These are phyloP conservation scores for Taphrina communis DNA, from an alignment of 1,139 yeast species.

Conservation along the genomic window DNA sequence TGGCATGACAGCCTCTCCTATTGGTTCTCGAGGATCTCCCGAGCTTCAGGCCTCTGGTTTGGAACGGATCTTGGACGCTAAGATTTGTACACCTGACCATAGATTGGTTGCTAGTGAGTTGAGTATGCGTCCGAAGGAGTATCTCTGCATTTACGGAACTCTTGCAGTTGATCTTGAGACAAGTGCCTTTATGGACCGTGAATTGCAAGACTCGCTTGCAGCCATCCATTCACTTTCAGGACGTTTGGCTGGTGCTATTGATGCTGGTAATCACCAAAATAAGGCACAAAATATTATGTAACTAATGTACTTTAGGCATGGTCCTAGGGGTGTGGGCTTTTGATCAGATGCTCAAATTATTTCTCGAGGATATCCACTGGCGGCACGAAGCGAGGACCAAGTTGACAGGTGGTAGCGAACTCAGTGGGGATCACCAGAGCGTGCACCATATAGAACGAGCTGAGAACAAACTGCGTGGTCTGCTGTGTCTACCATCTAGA, in stretches of 20 bases:
- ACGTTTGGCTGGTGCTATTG: not conserved
- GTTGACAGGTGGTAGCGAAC: not conserved
- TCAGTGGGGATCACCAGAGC: not conserved
- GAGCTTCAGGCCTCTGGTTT: conserved; percentile 15
- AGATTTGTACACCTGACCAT: conserved; percentile 33
- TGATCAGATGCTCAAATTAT: not conserved
- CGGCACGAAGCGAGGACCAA: conserved; percentile 13
- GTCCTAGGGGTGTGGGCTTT: conserved; percentile 13
- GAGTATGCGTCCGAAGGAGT: conserved; percentile 23
- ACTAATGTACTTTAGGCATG: not conserved
- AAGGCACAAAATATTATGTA: not conserved
- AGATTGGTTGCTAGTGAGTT: not conserved
- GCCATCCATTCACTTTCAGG: not conserved
- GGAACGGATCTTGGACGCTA: conserved; percentile 38
- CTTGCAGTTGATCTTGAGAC: not conserved
- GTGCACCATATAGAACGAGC: not conserved
- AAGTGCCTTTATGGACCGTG: not conserved
- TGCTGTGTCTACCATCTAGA: not conserved
- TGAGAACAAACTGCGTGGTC: not conserved
- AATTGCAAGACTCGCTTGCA: not conserved
- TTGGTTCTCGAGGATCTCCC: conserved; percentile 33
- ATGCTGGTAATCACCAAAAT: conserved; percentile 5
- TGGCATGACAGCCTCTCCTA: conserved; percentile 46
- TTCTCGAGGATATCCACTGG: not conserved
- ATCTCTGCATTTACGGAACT: conserved; percentile 14